These are phyloP conservation scores for Penicillium fuscoglaucum DNA, from an alignment of 2,329 filamentous ascomycete species.

Conservation along the genomic window DNA sequence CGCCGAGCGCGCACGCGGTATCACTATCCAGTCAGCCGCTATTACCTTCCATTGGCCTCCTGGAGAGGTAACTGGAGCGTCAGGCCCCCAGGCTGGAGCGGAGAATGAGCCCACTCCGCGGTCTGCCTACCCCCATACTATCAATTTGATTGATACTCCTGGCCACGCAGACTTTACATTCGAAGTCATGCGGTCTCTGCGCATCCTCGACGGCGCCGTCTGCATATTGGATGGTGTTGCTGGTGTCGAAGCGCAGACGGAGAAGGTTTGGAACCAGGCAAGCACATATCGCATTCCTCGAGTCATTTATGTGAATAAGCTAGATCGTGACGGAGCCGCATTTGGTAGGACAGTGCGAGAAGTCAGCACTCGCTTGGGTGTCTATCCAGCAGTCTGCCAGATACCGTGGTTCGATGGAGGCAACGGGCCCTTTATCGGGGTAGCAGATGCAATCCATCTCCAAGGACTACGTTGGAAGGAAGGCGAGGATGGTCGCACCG, in stretches of 20 bases:
- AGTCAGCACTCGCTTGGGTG: constrained; percentile 73
- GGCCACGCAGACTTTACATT: constrained; percentile 98
- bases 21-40: constrained; percentile 96
- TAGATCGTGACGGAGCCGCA: constrained; percentile 76
- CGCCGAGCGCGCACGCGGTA: constrained; percentile 85
- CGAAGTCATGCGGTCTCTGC: constrained; percentile 86
- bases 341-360: constrained; percentile 86
- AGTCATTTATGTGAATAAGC: constrained; percentile 79
- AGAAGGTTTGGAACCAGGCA: constrained; percentile 92
- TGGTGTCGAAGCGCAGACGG: constrained; percentile 93
- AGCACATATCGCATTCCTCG: constrained; percentile 81
- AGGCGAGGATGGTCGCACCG: constrained; percentile 64
- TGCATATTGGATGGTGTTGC: constrained; percentile 91
- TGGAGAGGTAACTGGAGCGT: constrained; percentile 19
- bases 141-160: constrained; percentile 94
- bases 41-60: constrained; percentile 94
- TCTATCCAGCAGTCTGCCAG: constrained; percentile 88
- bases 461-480: constrained; percentile 72
- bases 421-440: constrained; percentile 74
- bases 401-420: constrained; percentile 86
- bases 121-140: constrained; percentile 62
- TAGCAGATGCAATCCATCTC: constrained; percentile 79
- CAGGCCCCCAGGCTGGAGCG: constrained; percentile 30
- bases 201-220: constrained; percentile 85
- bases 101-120: constrained; percentile 47